phyloP scores from a whole-genome alignment of 2,329 filamentous ascomycete species.

The Paecilomyces variotii region DNA sequence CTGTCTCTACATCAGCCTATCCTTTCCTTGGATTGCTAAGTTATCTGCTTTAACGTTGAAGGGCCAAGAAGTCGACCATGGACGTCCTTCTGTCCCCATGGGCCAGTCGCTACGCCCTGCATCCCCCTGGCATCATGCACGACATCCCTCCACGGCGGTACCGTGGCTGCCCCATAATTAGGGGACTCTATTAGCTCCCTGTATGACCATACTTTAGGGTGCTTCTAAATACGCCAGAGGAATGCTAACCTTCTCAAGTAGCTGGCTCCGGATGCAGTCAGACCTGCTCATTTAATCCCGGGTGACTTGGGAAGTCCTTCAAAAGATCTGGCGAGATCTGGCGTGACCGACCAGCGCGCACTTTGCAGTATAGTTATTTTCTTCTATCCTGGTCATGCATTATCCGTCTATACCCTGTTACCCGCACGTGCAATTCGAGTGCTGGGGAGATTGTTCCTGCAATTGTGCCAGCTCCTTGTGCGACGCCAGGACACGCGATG shows the following conservation, averaged over 20 bases:
- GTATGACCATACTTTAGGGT: not conserved
- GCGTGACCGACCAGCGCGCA: not conserved
- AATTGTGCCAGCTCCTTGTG: not conserved
- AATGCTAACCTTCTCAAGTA: not conserved
- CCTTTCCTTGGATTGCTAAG: not conserved
- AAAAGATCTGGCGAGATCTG: not conserved
- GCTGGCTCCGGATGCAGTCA: not conserved
- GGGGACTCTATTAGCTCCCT: not conserved
- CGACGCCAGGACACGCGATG: not conserved
- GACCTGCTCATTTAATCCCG: not conserved
- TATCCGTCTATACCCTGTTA: not conserved
- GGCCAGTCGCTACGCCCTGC: not conserved
- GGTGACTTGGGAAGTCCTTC: not conserved
- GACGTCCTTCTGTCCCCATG: not conserved
- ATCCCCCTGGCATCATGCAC: not conserved
- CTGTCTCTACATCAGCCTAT: not conserved
- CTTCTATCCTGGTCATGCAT: not conserved
- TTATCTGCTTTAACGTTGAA: not conserved
- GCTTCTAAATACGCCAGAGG: not conserved
- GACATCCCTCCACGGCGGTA: not conserved
- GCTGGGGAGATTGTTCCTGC: not conserved
- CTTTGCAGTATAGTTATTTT: not conserved
- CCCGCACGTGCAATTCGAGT: not conserved
- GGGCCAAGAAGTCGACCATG: not conserved
- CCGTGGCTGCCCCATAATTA: not conserved